Percentiles rank a stretch among this genome's conserved stretches.
These are phyloP conservation scores for Angomonas desouzai DNA, from an alignment of 208 protist genomes.

Conservation along the genomic window DNA sequence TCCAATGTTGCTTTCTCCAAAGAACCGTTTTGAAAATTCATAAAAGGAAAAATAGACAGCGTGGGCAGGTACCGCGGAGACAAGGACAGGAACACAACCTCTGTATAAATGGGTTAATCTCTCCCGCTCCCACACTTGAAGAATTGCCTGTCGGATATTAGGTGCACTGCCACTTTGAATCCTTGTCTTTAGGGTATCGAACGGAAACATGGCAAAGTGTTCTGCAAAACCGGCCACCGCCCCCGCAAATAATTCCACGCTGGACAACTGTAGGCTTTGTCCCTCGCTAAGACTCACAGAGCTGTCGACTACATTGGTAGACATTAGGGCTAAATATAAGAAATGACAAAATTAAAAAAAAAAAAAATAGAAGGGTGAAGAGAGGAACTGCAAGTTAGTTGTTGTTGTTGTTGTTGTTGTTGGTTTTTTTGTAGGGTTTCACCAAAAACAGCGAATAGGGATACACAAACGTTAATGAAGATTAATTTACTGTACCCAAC, in stretches of 20 bases:
- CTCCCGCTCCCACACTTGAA: conserved; percentile 44
- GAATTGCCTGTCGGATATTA: conserved; percentile 28
- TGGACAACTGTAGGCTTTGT: conserved; percentile 34
- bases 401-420: no score
- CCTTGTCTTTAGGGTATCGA: conserved; percentile 93
- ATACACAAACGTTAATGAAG: not conserved
- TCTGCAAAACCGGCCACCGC: conserved; percentile 84
- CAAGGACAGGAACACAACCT: conserved; percentile 72
- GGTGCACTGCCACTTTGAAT: conserved; percentile 53
- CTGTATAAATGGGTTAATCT: conserved; percentile 73
- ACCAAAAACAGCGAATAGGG: no score
- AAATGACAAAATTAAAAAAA: conserved; percentile 20
- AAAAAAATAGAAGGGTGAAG: conserved; percentile 16
- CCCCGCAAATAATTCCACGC: conserved; percentile 67
- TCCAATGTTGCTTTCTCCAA: conserved; percentile 39
- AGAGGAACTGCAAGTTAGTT: no score
- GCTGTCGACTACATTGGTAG: not conserved
- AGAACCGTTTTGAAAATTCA: conserved; percentile 79
- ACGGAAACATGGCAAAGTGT: conserved; percentile 93
- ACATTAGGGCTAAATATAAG: not conserved
- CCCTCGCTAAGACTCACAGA: not conserved
- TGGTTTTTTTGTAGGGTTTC: no score
- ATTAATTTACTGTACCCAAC: not conserved
- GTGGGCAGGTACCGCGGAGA: conserved; percentile 89
- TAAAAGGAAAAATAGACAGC: conserved; percentile 91